These are phyloP conservation scores for Monilinia laxa DNA, from an alignment of 2,329 filamentous ascomycete genomes.

Conservation along the genomic window DNA sequence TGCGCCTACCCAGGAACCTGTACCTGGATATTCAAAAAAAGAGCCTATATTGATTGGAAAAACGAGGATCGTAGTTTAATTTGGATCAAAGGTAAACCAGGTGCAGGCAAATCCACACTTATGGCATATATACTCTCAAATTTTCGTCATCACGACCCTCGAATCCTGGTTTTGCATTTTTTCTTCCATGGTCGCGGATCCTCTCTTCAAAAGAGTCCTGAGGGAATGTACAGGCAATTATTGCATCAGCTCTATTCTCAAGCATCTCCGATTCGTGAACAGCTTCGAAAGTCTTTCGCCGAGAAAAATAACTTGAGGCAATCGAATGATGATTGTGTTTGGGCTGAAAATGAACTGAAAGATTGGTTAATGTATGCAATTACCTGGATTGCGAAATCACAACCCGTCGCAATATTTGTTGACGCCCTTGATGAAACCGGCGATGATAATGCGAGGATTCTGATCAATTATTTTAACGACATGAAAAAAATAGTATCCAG, in stretches of 20 bases:
- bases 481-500: background rate
- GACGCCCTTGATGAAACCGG: constrained; percentile 28
- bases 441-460: constrained; percentile 13
- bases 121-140: constrained; percentile 40
- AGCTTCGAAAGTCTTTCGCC: background rate
- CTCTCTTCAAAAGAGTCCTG: constrained; percentile 39
- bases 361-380: constrained; percentile 14
- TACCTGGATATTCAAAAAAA: constrained; percentile 40
- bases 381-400: constrained; percentile 1
- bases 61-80: constrained; percentile 32
- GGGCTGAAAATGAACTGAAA: constrained; percentile 21
- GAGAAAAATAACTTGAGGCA: background rate
- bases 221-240: constrained; percentile 43
- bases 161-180: constrained; percentile 32
- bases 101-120: constrained; percentile 45
- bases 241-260: constrained; percentile 35
- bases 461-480: constrained; percentile 21
- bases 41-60: constrained; percentile 35
- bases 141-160: background rate
- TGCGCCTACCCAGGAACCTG: constrained; percentile 37
- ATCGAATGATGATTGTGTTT: constrained; percentile 18
- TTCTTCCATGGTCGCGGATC: constrained; percentile 43
- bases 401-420: constrained; percentile 21
- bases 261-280: background rate
- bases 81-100: constrained; percentile 46